Percentiles rank a stretch among this genome's conserved stretches.
phyloP scores from a whole-genome alignment of 495 filamentous ascomycete species.

The Xylaria nigripes region DNA sequence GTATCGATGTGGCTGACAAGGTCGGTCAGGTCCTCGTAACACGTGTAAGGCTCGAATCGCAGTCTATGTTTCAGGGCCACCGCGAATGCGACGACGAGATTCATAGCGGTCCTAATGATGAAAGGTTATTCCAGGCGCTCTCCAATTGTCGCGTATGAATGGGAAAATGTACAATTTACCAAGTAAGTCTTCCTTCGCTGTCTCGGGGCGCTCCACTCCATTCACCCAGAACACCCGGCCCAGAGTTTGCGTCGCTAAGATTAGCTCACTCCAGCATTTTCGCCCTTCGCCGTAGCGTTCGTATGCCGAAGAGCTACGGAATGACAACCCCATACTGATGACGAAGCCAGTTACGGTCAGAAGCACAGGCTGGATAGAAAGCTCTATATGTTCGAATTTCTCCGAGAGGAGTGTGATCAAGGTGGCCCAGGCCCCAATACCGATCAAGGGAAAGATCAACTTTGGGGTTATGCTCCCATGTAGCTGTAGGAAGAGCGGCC shows the following conservation, averaged over 20 bases:
- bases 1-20: conserved; percentile 56
- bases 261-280: conserved; percentile 68
- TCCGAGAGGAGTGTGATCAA: conserved; percentile 56
- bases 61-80: conserved; percentile 75
- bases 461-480: conserved; percentile 74
- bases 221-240: conserved; percentile 76
- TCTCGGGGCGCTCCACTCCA: conserved; percentile 51
- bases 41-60: conserved; percentile 78
- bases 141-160: not conserved
- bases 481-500: conserved; percentile 70
- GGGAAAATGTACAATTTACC: conserved; percentile 41
- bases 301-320: conserved; percentile 79
- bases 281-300: conserved; percentile 72
- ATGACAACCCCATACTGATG: conserved; percentile 72
- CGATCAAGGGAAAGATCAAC: conserved; percentile 65
- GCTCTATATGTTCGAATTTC: conserved; percentile 44
- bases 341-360: conserved; percentile 87
- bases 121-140: conserved; percentile 9
- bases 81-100: conserved; percentile 71
- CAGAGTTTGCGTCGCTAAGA: conserved; percentile 62
- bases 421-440: conserved; percentile 62
- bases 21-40: conserved; percentile 57
- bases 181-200: conserved; percentile 60
- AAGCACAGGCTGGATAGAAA: conserved; percentile 60
- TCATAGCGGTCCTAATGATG: conserved; percentile 56